phyloP scores from a whole-genome alignment of 495 filamentous ascomycete species.

The Lentithecium fluviatile region DNA sequence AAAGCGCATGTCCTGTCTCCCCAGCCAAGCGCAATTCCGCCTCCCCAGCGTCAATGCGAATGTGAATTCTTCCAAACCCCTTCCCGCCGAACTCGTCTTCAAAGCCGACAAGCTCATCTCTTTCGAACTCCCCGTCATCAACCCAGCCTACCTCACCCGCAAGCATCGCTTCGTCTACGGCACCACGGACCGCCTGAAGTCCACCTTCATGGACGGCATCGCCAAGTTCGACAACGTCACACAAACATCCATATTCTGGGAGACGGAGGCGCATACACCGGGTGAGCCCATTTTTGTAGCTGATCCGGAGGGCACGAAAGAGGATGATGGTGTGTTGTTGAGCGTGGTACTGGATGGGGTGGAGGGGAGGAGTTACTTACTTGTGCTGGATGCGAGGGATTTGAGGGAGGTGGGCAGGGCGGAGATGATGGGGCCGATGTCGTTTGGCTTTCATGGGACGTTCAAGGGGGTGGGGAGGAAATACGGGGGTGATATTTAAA shows the following conservation, averaged over 20 bases:
- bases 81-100: conserved; percentile 52
- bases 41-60: conserved; percentile 44
- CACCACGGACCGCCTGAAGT: conserved; percentile 55
- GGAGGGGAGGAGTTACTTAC: conserved; percentile 63
- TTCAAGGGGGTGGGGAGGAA: conserved; percentile 47
- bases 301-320: conserved; percentile 46
- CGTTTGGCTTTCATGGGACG: conserved; percentile 71
- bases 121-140: conserved; percentile 57
- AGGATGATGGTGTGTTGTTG: conserved; percentile 73
- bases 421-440: conserved; percentile 59
- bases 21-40: conserved; percentile 50
- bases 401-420: conserved; percentile 68
- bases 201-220: conserved; percentile 64
- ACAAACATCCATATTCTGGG: conserved; percentile 53
- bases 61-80: conserved; percentile 5
- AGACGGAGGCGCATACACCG: conserved; percentile 61
- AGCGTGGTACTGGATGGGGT: conserved; percentile 69
- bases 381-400: conserved; percentile 64
- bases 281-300: conserved; percentile 74
- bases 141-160: conserved; percentile 54
- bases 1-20: conserved; percentile 34
- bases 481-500: conserved; percentile 24
- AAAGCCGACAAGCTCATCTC: conserved; percentile 11
- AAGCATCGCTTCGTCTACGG: conserved; percentile 66
- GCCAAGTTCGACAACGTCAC: conserved; percentile 66